phyloP scores from a whole-genome alignment of 805 yeast genomes.

The Candida silvatica region DNA sequence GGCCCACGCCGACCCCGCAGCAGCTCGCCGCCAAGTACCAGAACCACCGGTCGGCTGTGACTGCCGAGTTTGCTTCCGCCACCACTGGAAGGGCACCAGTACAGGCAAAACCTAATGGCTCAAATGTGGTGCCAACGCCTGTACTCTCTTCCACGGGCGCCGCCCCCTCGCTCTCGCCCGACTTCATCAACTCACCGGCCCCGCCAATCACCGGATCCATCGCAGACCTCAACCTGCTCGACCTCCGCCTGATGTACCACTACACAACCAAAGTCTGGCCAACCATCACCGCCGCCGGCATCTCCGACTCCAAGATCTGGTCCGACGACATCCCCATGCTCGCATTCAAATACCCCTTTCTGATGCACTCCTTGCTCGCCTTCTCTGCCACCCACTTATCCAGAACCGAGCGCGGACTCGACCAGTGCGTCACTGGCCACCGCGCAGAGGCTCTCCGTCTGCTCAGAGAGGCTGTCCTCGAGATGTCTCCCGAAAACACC shows the following conservation, averaged over 20 bases:
- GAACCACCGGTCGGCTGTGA: constrained; percentile 7
- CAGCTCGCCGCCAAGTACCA: constrained; percentile 14
- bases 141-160: not conserved
- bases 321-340: constrained; percentile 77
- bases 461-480: constrained; percentile 76
- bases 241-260: constrained; percentile 77
- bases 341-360: constrained; percentile 80
- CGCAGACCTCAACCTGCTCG: constrained; percentile 54
- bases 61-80: not conserved
- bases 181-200: constrained; percentile 21
- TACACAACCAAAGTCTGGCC: constrained; percentile 79
- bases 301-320: constrained; percentile 83
- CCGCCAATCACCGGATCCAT: constrained; percentile 12
- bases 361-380: constrained; percentile 88
- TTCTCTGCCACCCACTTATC: constrained; percentile 90
- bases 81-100: constrained; percentile 2
- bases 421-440: constrained; percentile 76
- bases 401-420: constrained; percentile 65
- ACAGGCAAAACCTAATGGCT: not conserved
- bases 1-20: constrained; percentile 15
- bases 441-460: constrained; percentile 79
- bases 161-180: constrained; percentile 22
- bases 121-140: not conserved
- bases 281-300: constrained; percentile 86
- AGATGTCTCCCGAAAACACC: constrained; percentile 75